Base-by-base conservation (phyloP, 2,329 filamentous ascomycete species). In the Verticillium zaregamsianum region DNA sequence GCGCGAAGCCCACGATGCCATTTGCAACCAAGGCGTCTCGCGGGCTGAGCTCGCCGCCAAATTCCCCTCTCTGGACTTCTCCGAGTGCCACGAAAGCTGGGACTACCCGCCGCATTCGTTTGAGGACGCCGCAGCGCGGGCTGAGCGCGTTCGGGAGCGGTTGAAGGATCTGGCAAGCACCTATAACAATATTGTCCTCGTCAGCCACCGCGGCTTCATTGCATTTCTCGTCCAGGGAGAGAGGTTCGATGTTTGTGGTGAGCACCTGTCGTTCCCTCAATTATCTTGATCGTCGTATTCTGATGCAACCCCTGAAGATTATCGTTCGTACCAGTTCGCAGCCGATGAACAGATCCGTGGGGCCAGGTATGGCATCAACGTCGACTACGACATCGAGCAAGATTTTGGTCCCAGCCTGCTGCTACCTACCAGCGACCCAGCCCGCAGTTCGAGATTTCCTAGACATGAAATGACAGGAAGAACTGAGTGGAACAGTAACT, bases 1-100 rank as follows among this genome's bases (percentile, higher is more conserved):
- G 15, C 59, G 59, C 17, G 59, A 60, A 25, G n/a, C 59, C 5
- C 59, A 60, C 35, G 59, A 57, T 39, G 59, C 52, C 15, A 45
- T 49, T 2, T 60, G 52, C 54, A 60, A 60, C 5, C 12, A 49
- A 31, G 59, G 54, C n/a, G 25, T 60, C n/a, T n/a, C 35, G 5
- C 31, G 54, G 11, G 37, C 15, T n/a, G 54, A 45, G 6, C 31
- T 60, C 12, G 33, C 12, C 5, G 37, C 59, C 33, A 55, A 49
- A 23, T 60, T 60, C 15, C 54, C 59, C 8, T 12, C 57, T 3
- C 35, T 60, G 4, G 35, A 57, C 28, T 60, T 55, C 20, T 28
- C 54, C n/a, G 59, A 45, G 20, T 60, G 59, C 31, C 59, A 9
- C 5, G 37, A 33, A 9, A 23, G 57, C 9, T 60, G 59, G 59